Conservation (phyloP, 129 eudicot species). For the Chrysanthemum makinoi region DNA sequence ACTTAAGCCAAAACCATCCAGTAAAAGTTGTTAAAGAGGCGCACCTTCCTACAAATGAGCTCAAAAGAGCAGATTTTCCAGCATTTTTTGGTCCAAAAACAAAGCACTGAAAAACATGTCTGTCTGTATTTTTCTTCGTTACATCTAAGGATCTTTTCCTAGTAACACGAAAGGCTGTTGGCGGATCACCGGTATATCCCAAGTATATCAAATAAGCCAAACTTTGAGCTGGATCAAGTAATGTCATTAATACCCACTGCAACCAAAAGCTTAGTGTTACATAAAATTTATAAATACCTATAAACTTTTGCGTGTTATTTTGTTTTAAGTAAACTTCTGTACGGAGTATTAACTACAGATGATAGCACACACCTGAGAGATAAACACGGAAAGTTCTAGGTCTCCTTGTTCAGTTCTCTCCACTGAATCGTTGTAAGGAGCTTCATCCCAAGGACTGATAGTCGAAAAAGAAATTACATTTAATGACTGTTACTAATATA, state of each 20-base stretch:
- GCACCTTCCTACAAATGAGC: conserved; percentile 77
- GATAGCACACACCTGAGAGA: conserved; percentile 61
- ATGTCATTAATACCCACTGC: conserved; percentile 96
- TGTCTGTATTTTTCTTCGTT: conserved; percentile 72
- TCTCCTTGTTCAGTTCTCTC: conserved; percentile 69
- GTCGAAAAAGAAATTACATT: conserved; percentile 17
- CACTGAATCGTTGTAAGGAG: conserved; percentile 74
- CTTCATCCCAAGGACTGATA: conserved; percentile 81
- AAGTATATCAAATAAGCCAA: conserved; percentile 76
- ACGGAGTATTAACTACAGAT: conserved; percentile 2
- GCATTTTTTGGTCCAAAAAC: conserved; percentile 84
- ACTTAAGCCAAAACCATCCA: background rate
- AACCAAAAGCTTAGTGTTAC: conserved; percentile 1
- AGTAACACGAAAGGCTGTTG: conserved; percentile 69
- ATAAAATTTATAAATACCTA: background rate
- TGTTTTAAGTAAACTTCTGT: conserved; percentile 14
- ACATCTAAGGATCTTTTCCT: conserved; percentile 69
- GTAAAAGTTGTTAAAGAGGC: background rate
- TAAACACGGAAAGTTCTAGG: conserved; percentile 66
- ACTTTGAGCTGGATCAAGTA: conserved; percentile 74
- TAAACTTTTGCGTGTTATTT: background rate
- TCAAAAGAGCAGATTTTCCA: conserved; percentile 82
- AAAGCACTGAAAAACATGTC: conserved; percentile 79
- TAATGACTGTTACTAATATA: conserved; percentile 15
- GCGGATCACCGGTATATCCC: conserved; percentile 66